Evolutionary conservation across 257 asterid genomes (phyloP), one percentile per base, ranked within the genome.

Genomic region (Scutellaria minor): DNA sequence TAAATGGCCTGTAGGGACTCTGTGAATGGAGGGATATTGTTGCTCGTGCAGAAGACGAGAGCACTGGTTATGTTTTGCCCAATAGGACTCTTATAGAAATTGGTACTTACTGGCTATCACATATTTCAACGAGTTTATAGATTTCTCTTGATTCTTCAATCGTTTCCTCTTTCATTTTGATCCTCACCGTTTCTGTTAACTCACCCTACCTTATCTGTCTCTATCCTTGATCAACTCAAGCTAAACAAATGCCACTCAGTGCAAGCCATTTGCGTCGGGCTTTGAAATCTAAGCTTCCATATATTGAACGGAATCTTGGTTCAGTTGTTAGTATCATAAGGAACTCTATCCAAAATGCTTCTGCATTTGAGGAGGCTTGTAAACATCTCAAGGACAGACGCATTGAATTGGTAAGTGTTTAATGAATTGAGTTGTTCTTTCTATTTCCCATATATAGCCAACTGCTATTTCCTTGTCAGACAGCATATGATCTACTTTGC

Each of bases 31-130:
- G 99, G 79, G 99, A 95, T 80, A 81, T 71, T 42, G 92, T 95
- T 71, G 99, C 98, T 71, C 99, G 99, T 55, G 85, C 97, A 54
- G 99, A 95, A 79, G 99, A 95, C 82, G 99, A 95, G 86, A 95
- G 99, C 86, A 95, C 99, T 58, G 99, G 99, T 65, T 95, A 85
- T 84, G 74, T 95, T 62, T 75, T 95, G 79, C 99, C 99, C 3
- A 95, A 95, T 77, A 86, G 89, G 81, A 85, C 86, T 51, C 99
- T 95, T 66, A 75, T 89, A 66, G 98, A 95, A 80, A 89, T 95
- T 75, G 98, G 98, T 93, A 85, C 48, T 51, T 52, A 9, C 71
- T 46, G 13, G 27, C 73, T 41, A 40, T 74, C 70, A 42, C 64
- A 57, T 52, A 41, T 40, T 66, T 60, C 68, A 51, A 61, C 14